phyloP scores from a whole-genome alignment of 352 stramenopile species.

The Phytophthora pinifolia region DNA sequence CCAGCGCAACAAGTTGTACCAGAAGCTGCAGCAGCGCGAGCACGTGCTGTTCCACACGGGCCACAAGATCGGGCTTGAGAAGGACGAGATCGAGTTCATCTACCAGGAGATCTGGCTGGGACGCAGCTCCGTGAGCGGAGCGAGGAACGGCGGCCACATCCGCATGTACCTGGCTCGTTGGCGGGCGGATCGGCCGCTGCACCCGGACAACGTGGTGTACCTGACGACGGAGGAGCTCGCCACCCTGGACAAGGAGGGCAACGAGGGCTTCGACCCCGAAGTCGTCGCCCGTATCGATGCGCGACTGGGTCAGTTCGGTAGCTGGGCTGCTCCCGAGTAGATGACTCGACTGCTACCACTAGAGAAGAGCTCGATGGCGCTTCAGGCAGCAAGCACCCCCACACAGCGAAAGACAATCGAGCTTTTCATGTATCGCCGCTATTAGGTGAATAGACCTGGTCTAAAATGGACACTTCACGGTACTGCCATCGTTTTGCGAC shows the following conservation, averaged over 20 bases:
- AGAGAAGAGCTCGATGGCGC: slow-evolving; percentile 11
- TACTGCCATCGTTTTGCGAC: slow-evolving; percentile 11
- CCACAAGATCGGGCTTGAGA: slow-evolving; percentile 66
- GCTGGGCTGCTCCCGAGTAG: slow-evolving; percentile 43
- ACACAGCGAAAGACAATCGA: slow-evolving; percentile 2
- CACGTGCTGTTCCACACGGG: slow-evolving; percentile 55
- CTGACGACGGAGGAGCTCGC: slow-evolving; percentile 80
- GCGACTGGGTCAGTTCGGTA: slow-evolving; percentile 58
- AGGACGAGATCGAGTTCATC: slow-evolving; percentile 89
- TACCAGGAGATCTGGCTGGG: slow-evolving; percentile 87
- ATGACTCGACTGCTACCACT: slow-evolving; percentile 2
- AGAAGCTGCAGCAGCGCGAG: slow-evolving; percentile 82
- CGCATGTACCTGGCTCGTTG: slow-evolving; percentile 86
- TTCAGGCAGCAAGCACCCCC: not conserved
- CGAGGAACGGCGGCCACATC: slow-evolving; percentile 72
- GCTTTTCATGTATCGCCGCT: slow-evolving; percentile 10
- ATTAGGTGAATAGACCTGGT: slow-evolving; percentile 19
- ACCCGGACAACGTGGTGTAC: slow-evolving; percentile 87
- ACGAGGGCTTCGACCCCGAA: slow-evolving; percentile 70
- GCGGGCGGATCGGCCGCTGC: slow-evolving; percentile 62
- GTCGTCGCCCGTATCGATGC: slow-evolving; percentile 69
- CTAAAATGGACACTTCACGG: slow-evolving; percentile 17
- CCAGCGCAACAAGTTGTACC: slow-evolving; percentile 85
- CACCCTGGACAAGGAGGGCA: slow-evolving; percentile 54
- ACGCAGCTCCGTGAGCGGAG: slow-evolving; percentile 65